Evolutionary conservation across 129 eudicot genomes (phyloP), one percentile per base, ranked within the genome.

Genomic region (Dittrichia graveolens): DNA sequence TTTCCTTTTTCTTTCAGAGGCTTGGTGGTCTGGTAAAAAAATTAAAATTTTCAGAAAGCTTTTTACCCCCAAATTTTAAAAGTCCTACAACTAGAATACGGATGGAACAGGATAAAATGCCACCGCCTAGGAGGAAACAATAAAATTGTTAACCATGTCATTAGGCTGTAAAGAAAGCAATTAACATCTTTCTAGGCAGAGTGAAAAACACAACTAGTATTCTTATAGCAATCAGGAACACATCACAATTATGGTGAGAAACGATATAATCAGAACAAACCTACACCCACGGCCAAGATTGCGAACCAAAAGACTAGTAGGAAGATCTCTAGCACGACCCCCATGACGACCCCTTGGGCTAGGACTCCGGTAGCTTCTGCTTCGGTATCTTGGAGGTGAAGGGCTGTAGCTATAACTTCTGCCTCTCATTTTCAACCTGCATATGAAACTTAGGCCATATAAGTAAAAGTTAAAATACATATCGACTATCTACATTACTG

Each of bases 321-420:
- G 90, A 42, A 71, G 82, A 56, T 91, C 96, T 74, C 73, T 82
- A 47, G 69, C 81, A 78, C 76, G 88, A 46, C 80, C 83, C 13
- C 89, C 76, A 59, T 82, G 69, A 2, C 82, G 79, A 31, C 81
- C 83, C 81, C 82, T 91, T 7, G 96, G 91, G 50, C 89, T 86
- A 5, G 96, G 97, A 79, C 93, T 88, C 47, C 91, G 80, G 34
- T 61, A 54, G 61, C 84, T 76, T 66, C 92, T 80, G 81, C 95
- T 83, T 57, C 83, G 69, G 67, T 89, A 74, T 74, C 92, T 86
- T 12, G 88, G 80, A 37, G 95, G 91, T 3, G 96, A 88, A 35
- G 93, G 96, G 59, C 97, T 91, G 75, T 89, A 87, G 71, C 90
- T 86, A 80, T 91, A 84, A 54, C 97, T 82, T 81, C 92, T 86